Percentiles rank a stretch among this genome's conserved stretches.
phyloP scores from a whole-genome alignment of 352 stramenopile species.

The Globisporangium megalacanthum region DNA sequence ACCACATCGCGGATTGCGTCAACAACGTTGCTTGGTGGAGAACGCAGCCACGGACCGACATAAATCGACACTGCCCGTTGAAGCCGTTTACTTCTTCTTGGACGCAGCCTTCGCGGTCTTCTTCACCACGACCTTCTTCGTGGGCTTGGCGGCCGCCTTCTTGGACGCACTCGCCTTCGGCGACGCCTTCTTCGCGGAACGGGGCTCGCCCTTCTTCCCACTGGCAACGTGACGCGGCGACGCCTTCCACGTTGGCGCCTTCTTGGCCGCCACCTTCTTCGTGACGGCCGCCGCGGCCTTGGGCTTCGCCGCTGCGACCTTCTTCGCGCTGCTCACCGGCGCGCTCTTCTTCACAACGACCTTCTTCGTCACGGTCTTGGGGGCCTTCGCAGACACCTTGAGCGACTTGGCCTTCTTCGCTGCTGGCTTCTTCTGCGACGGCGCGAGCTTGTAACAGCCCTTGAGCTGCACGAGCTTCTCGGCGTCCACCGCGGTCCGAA shows the following conservation, averaged over 20 bases:
- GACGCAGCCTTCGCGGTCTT: conserved; percentile 17
- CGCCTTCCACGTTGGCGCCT: conserved; percentile 60
- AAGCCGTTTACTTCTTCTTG: conserved; percentile 47
- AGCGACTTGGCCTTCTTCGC: conserved; percentile 50
- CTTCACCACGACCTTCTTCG: conserved; percentile 34
- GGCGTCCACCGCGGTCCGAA: conserved; percentile 83
- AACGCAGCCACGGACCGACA: not conserved
- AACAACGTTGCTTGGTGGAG: not conserved
- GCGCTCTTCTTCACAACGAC: conserved; percentile 52
- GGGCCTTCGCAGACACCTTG: conserved; percentile 55
- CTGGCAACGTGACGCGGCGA: conserved; percentile 2
- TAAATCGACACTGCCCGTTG: not conserved
- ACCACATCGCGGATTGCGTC: not conserved
- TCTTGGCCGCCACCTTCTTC: conserved; percentile 72
- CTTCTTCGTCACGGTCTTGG: conserved; percentile 42
- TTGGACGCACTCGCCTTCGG: conserved; percentile 24
- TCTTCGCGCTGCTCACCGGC: conserved; percentile 21
- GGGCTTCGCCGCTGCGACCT: conserved; percentile 21
- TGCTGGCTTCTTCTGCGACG: conserved; percentile 59
- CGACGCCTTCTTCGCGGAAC: conserved; percentile 22
- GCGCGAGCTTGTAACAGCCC: conserved; percentile 77
- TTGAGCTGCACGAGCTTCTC: conserved; percentile 88
- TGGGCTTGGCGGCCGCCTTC: conserved; percentile 26
- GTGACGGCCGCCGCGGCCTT: conserved; percentile 7
- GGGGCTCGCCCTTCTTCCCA: conserved; percentile 25